Base-by-base conservation (phyloP, 2,329 filamentous ascomycete genomes). In the Metarhizium album region DNA sequence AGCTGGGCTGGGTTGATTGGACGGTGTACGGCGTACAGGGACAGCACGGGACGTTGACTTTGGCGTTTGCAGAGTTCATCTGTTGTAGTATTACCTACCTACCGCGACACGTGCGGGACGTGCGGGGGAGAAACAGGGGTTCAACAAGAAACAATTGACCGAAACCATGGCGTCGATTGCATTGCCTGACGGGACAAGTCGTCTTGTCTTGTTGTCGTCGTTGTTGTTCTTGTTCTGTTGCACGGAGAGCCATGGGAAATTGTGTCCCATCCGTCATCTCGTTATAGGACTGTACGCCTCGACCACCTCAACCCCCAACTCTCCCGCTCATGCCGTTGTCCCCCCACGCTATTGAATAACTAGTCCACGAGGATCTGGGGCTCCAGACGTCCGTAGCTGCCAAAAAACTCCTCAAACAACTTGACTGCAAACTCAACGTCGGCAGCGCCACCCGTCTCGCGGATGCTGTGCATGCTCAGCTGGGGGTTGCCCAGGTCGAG, bases 391-490 rank as follows among this genome's bases (percentile, higher is more conserved):
- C 86, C 86, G 65, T 90, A 98, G 63, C 86, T 79, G 58, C 84
- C 76, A 65, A 95, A 90, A 71, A 96, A 98, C 58, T 84, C 82
- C 57, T 86, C 82, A 67, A 98, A 97, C 49, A 98, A 67, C 62
- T 85, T 84, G 56, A 95, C 83, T 0, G 87, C 87, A 70, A 93
- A 81, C 59, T 86, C 87, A 1, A 97, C 86, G 70, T 98, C 91
- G 60, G 90, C 81, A 1, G 85, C 82, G 38, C 93, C 93, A 23
- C 87, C 87, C 42, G 88, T 95, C 75, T 97, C 93, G 50, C 93
- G 83, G 62, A 96, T 96, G 64, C 87, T 93, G 71, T 97, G 91
- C 93, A 97, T 97, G 64, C 86, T 90, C 56, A 96, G 74, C 73
- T 97, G 91, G 27, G 91, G 85, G 70, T 96, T 97, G 9, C 91